Base-by-base conservation (phyloP, 2,329 filamentous ascomycete genomes). In the Botryosphaeria dothidea region DNA sequence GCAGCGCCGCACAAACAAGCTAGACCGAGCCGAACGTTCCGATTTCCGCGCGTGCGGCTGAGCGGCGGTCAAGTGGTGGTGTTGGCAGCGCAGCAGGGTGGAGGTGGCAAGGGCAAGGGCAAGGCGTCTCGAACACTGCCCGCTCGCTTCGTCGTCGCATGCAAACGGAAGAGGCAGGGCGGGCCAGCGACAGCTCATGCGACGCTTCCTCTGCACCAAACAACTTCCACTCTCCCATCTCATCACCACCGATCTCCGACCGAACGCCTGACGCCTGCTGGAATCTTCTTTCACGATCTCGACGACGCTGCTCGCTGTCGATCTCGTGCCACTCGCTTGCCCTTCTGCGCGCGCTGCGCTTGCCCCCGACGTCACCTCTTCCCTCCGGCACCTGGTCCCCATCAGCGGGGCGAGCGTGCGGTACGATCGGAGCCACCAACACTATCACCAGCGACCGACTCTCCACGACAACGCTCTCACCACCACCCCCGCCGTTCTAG, bases 311-410 rank as follows among this genome's bases (percentile, higher is more conserved):
- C 49, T 38, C 48, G 46, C 48, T 49, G 45, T 63, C 60, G 48
- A 52, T 63, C 48, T 56, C 49, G 41, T 36, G 49, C 49, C 49
- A 64, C 38, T 64, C 62, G 62, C 62, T 41, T 54, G 60, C 23
- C 36, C 48, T 36, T 41, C 45, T 29, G 46, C 49, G 51, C 48
- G 46, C 57, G 51, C 48, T 57, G 41, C 46, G 36, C 31, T 51
- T 45, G 62, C 34, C 23, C 60, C 43, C 49, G 62, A 64, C 62
- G 62, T 64, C 62, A 64, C 62, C 29, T 62, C 60, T 52, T 43
- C 23, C 27, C 60, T 23, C 36, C 46, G 31, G 60, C 60, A 52
- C 62, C 51, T 54, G 62, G 51, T 46, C 62, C 62, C 62, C 62
- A 64, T 56, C 62, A 56, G 62, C 62, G 62, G 62, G 62, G 62